Evolutionary conservation across 202 grass and related monocot genomes (phyloP).

Genomic region (Zizania palustris): DNA sequence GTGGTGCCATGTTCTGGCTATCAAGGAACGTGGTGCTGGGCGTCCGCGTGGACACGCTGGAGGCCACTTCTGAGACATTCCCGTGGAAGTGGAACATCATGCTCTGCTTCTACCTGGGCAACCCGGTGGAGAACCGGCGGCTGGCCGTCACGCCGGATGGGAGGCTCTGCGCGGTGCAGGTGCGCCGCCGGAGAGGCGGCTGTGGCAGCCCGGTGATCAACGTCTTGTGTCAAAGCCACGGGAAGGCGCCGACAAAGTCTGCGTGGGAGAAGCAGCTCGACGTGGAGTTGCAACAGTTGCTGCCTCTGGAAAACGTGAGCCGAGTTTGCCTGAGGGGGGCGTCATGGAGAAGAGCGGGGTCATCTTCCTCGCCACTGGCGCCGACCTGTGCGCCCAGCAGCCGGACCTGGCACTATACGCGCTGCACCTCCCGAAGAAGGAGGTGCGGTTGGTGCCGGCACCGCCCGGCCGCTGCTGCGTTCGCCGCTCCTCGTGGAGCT

Average conservation of each 20-base stretch:
- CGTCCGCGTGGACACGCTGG: neutral
- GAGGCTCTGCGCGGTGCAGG: neutral
- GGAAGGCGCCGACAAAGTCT: neutral
- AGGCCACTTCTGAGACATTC: neutral
- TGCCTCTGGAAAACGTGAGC: neutral
- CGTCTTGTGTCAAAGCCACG: neutral
- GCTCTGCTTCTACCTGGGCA: neutral
- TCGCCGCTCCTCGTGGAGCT: neutral
- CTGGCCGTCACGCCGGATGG: neutral
- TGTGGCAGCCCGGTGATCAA: neutral
- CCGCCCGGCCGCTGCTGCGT: neutral
- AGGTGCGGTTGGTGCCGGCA: neutral
- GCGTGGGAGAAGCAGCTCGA: neutral
- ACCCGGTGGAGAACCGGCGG: neutral
- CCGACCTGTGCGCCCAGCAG: neutral
- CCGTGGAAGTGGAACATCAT: neutral
- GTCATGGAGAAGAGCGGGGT: constrained; percentile 16
- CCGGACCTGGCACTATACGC: neutral
- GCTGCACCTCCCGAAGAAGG: constrained; percentile 17
- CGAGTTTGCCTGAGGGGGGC: neutral
- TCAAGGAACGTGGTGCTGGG: neutral
- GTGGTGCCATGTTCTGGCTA: neutral
- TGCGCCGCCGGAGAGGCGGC: neutral
- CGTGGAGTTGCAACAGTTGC: neutral
- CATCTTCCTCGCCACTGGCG: neutral